Evolutionary conservation across 2,329 filamentous ascomycete species (phyloP).

Genomic region (Colletotrichum liriopes): DNA sequence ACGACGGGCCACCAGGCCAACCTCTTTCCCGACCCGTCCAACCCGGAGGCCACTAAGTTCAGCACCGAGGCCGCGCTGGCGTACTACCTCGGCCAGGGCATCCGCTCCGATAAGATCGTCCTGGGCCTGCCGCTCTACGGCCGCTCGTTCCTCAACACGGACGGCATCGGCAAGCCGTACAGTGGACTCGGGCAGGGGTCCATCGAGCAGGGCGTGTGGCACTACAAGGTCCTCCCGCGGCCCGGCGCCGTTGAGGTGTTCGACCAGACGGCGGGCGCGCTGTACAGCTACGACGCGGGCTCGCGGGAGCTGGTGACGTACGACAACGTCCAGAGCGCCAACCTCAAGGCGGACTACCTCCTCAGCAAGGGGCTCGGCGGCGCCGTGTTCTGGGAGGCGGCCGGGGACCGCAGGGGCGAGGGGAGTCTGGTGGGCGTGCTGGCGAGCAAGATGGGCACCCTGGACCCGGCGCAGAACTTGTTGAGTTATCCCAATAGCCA

Average conservation of each 20-base stretch:
- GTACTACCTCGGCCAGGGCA: slow-evolving; percentile 73
- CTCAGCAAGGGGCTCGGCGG: slow-evolving; percentile 75
- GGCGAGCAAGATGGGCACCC: slow-evolving; percentile 60
- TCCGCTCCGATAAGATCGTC: slow-evolving; percentile 77
- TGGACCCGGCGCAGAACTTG: slow-evolving; percentile 68
- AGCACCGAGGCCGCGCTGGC: slow-evolving; percentile 76
- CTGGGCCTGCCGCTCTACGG: slow-evolving; percentile 87
- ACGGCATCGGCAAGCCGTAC: slow-evolving; percentile 76
- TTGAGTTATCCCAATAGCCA: slow-evolving; percentile 70
- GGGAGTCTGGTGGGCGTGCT: slow-evolving; percentile 73
- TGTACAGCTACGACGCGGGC: slow-evolving; percentile 78
- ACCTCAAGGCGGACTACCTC: slow-evolving; percentile 77
- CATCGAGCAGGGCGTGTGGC: slow-evolving; percentile 76
- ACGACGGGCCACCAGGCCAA: slow-evolving; percentile 80
- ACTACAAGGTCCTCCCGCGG: slow-evolving; percentile 80
- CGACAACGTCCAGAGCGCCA: slow-evolving; percentile 72
- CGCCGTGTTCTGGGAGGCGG: slow-evolving; percentile 89
- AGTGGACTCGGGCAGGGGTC: slow-evolving; percentile 74
- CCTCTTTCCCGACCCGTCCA: slow-evolving; percentile 68
- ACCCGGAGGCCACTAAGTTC: slow-evolving; percentile 75
- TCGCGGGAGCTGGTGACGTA: slow-evolving; percentile 79
- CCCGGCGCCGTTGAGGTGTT: slow-evolving; percentile 69
- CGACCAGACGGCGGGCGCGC: slow-evolving; percentile 73
- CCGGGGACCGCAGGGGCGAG: slow-evolving; percentile 70
- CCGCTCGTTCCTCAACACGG: slow-evolving; percentile 79